These are phyloP conservation scores for Diaporthe sp. DNA, from an alignment of 2,329 filamentous ascomycete species.

Conservation along the genomic window DNA sequence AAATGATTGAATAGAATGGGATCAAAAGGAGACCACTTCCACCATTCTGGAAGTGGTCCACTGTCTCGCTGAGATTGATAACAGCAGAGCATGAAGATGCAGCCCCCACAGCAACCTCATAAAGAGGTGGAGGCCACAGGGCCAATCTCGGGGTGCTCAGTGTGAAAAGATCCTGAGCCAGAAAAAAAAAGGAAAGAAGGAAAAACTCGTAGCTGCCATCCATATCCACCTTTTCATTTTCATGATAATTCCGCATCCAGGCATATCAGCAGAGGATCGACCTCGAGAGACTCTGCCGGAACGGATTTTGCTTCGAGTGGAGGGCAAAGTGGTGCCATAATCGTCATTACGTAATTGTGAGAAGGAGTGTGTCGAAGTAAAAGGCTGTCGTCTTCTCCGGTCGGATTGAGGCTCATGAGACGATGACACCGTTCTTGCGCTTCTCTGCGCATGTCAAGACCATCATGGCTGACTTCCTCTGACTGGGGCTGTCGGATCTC, in stretches of 20 bases:
- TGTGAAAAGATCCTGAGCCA: conserved; percentile 12
- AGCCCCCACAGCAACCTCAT: conserved; percentile 12
- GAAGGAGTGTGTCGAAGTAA: conserved; percentile 25
- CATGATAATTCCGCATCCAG: conserved; percentile 47
- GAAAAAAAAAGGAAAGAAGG: conserved; percentile 46
- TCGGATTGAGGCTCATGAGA: conserved; percentile 27
- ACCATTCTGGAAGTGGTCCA: conserved; percentile 14
- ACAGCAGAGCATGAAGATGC: conserved; percentile 27
- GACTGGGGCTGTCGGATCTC: conserved; percentile 67
- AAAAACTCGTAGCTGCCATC: conserved; percentile 41
- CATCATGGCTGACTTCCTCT: conserved; percentile 88
- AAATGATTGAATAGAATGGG: conserved; percentile 39
- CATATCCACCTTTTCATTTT: conserved; percentile 39
- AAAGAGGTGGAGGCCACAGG: conserved; percentile 18
- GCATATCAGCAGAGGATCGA: conserved; percentile 42
- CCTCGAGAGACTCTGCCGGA: conserved; percentile 39
- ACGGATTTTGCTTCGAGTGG: conserved; percentile 22
- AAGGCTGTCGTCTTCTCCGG: background rate
- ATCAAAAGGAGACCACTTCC: conserved; percentile 25
- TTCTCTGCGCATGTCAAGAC: conserved; percentile 92
- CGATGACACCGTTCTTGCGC: conserved; percentile 75
- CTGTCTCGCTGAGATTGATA: conserved; percentile 17
- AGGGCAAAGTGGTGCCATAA: conserved; percentile 37
- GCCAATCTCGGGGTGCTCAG: conserved; percentile 19
- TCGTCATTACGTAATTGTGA: conserved; percentile 40